Conservation (phyloP, 805 yeast genomes). For the Yamadazyma nakazawae region DNA sequence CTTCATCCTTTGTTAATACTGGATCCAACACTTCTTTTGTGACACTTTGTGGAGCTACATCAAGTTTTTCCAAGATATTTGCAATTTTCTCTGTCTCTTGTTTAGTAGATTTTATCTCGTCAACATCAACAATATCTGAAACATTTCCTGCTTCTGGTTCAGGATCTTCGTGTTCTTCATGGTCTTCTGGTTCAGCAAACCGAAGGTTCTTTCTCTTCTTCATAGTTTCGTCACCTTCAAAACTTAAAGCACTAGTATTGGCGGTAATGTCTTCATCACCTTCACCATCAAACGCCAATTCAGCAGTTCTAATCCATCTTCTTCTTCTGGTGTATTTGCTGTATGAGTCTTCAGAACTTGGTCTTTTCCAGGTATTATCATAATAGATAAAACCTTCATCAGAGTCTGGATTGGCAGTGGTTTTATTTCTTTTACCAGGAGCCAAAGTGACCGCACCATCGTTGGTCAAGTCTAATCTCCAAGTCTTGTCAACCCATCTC, state of each 20-base stretch:
- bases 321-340: constrained; percentile 91
- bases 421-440: constrained; percentile 50
- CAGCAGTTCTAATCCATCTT: constrained; percentile 95
- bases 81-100: constrained; percentile 6
- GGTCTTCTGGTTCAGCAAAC: constrained; percentile 32
- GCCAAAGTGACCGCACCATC: constrained; percentile 79
- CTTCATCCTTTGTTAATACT: constrained; percentile 5
- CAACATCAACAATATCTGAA: constrained; percentile 2
- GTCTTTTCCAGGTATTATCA: constrained; percentile 93
- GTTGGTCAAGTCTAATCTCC: constrained; percentile 87
- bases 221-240: constrained; percentile 7
- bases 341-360: constrained; percentile 82
- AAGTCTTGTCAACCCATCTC: constrained; percentile 93
- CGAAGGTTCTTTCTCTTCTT: constrained; percentile 29
- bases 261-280: constrained; percentile 6
- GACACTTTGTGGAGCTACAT: constrained; percentile 10
- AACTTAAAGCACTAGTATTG: constrained; percentile 1
- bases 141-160: neutral
- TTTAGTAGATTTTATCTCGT: neutral
- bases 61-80: constrained; percentile 11
- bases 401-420: constrained; percentile 65
- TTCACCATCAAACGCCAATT: constrained; percentile 46
- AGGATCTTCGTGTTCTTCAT: neutral
- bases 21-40: constrained; percentile 12
- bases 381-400: constrained; percentile 87